These are phyloP conservation scores for Pulveroboletus sp. DNA, from an alignment of 768 basidiomycete genomes.

Conservation along the genomic window DNA sequence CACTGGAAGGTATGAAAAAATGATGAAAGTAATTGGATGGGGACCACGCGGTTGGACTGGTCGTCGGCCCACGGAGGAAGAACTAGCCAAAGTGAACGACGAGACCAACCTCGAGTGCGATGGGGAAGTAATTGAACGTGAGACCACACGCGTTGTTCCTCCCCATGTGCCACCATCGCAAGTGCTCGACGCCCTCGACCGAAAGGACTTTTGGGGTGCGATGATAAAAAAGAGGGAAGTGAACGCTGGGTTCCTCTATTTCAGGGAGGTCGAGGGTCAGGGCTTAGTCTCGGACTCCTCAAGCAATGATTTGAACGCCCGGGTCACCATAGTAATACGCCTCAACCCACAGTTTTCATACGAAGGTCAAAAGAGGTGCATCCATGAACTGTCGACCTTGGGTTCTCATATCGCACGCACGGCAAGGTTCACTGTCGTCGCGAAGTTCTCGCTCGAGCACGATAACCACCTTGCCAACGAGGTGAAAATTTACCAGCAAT, in stretches of 20 bases:
- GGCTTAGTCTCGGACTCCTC: too few species aligned
- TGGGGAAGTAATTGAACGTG: constrained; percentile 17
- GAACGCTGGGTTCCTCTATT: not conserved
- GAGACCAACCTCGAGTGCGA: not conserved
- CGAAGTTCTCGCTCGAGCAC: constrained; percentile 40
- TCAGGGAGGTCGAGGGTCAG: not conserved
- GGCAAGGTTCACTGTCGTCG: constrained; percentile 38
- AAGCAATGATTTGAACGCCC: too few species aligned
- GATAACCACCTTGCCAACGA: constrained; percentile 36
- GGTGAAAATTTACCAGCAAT: constrained; percentile 25
- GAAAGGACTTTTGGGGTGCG: not conserved
- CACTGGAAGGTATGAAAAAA: constrained; percentile 15
- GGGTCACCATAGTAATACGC: not conserved
- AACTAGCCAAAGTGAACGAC: constrained; percentile 1
- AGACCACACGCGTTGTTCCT: constrained; percentile 12
- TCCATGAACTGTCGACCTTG: not conserved
- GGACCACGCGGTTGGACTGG: constrained; percentile 8
- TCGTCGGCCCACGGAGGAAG: not conserved
- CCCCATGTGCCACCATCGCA: not conserved
- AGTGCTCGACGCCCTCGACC: not conserved
- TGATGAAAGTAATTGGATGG: constrained; percentile 13
- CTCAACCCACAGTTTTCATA: constrained; percentile 15
- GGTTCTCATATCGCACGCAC: constrained; percentile 22
- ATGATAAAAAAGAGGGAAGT: not conserved
- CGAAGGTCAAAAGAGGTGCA: constrained; percentile 7